phyloP scores from a whole-genome alignment of 169 alveolate species.

The Eimeria praecox region DNA sequence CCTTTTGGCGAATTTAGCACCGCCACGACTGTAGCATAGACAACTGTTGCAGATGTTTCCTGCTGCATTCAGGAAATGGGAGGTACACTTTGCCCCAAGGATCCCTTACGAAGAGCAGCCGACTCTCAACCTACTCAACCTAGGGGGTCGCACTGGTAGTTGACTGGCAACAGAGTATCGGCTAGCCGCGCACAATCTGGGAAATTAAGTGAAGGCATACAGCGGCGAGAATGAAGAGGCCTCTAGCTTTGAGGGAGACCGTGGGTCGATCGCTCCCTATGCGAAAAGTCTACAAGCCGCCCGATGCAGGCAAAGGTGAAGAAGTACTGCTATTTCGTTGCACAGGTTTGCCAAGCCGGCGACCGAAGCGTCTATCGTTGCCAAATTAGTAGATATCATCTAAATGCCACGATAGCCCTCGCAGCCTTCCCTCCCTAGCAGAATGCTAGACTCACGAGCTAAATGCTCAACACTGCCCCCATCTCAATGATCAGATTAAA shows the following conservation, averaged over 20 bases:
- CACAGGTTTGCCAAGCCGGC: not conserved
- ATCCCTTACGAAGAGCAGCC: not conserved
- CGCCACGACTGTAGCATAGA: not conserved
- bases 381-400: not conserved
- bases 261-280: not conserved
- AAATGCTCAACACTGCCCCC: not conserved
- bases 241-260: not conserved
- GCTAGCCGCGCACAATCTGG: not conserved
- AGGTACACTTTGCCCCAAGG: not conserved
- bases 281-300: not conserved
- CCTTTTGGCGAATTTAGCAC: not conserved
- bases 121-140: not conserved
- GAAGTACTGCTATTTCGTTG: not conserved
- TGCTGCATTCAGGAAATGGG: too few species aligned
- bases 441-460: not conserved
- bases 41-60: not conserved
- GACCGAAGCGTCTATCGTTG: not conserved
- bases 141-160: not conserved
- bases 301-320: not conserved
- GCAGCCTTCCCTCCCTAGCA: not conserved
- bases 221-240: not conserved
- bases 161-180: not conserved
- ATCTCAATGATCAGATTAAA: not conserved
- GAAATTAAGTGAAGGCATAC: not conserved
- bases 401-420: not conserved